Percentiles rank a stretch among this genome's conserved stretches.
These are phyloP conservation scores for Capsicum baccatum DNA, from an alignment of 257 asterid species.

Conservation along the genomic window DNA sequence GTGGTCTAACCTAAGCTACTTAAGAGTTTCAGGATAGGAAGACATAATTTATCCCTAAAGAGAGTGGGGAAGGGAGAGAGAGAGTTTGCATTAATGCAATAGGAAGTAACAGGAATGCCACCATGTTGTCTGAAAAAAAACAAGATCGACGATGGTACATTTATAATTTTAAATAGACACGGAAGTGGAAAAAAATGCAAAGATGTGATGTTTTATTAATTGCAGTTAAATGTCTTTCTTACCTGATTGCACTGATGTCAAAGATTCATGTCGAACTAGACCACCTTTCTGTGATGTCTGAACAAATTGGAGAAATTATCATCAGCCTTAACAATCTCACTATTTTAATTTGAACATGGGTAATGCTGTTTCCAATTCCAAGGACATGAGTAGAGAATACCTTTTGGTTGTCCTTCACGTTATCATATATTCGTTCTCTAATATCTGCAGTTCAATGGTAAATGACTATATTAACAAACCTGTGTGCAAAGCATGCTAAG, in stretches of 20 bases:
- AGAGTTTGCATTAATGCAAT: not conserved
- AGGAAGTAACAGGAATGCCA: not conserved
- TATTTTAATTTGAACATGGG: not conserved
- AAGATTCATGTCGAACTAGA: slow-evolving; percentile 70
- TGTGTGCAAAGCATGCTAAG: not conserved
- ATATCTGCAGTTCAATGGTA: slow-evolving; percentile 46
- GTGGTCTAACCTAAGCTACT: slow-evolving; percentile 12
- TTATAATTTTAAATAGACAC: not conserved
- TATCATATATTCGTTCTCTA: slow-evolving; percentile 51
- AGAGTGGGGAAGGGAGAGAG: not conserved
- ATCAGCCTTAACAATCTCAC: slow-evolving; percentile 9
- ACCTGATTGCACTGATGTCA: slow-evolving; percentile 77
- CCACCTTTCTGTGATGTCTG: slow-evolving; percentile 56
- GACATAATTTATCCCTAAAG: not conserved
- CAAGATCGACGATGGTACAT: not conserved
- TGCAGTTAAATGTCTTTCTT: slow-evolving; percentile 15
- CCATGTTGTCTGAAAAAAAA: not conserved
- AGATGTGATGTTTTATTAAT: not conserved
- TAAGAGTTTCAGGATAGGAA: not conserved
- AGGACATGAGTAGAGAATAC: slow-evolving; percentile 39
- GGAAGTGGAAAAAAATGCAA: not conserved
- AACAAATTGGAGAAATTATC: not conserved
- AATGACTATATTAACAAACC: slow-evolving; percentile 19
- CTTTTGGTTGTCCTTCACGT: slow-evolving; percentile 61
- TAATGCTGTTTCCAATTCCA: not conserved